Percentiles rank a stretch among this genome's conserved stretches.
These are phyloP conservation scores for Puccinia polysora DNA, from an alignment of 1,284 basidiomycete species.

Conservation along the genomic window DNA sequence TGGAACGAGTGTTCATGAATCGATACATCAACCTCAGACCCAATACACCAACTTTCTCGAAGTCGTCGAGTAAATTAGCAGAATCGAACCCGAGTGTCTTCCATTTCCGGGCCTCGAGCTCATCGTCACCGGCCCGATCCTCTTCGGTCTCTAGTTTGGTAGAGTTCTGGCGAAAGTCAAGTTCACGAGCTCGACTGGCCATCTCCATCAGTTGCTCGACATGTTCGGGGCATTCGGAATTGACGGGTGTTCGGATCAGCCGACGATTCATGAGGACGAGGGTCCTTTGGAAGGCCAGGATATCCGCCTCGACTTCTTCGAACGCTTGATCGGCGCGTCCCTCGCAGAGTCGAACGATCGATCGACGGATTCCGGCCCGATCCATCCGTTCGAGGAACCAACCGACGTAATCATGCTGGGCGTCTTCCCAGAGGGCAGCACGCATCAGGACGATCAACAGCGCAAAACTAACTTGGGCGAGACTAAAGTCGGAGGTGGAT, in stretches of 20 bases:
- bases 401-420: neutral
- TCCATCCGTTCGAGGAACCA: conserved; percentile 27
- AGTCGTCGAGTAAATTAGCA: conserved; percentile 75
- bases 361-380: conserved; percentile 3
- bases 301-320: conserved; percentile 28
- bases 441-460: conserved; percentile 29
- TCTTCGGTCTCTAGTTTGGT: conserved; percentile 53
- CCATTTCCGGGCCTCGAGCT: conserved; percentile 62
- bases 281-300: conserved; percentile 40
- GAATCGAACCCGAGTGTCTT: conserved; percentile 70
- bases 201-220: conserved; percentile 65
- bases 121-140: conserved; percentile 54
- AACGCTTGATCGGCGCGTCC: conserved; percentile 56
- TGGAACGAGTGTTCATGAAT: conserved; percentile 67
- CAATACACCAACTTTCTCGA: conserved; percentile 74
- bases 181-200: conserved; percentile 62
- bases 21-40: conserved; percentile 69
- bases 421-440: conserved; percentile 12
- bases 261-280: conserved; percentile 73
- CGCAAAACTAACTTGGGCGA: conserved; percentile 33
- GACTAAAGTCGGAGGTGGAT: conserved; percentile 46
- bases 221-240: conserved; percentile 63
- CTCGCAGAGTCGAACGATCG: conserved; percentile 70
- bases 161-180: conserved; percentile 58
- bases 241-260: conserved; percentile 71